phyloP scores from a whole-genome alignment of 2,329 filamentous ascomycete species.

The Ophiosphaerella korrae region DNA sequence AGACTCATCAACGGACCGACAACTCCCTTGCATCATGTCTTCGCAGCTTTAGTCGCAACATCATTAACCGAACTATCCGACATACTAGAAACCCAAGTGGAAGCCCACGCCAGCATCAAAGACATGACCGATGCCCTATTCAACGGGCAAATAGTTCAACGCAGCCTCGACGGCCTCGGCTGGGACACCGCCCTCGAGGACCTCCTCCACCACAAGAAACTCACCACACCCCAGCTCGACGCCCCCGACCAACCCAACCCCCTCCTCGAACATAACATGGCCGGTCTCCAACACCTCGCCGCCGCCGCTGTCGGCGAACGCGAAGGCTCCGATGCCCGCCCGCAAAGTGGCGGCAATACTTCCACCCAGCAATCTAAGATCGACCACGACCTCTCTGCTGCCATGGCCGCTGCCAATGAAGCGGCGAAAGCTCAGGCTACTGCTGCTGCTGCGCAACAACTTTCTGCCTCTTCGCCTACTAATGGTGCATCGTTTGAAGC shows the following conservation, averaged over 20 bases:
- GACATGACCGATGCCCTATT: constrained; percentile 42
- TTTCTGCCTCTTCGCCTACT: constrained; percentile 25
- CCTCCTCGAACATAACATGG: constrained; percentile 43
- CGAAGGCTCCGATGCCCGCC: constrained; percentile 33
- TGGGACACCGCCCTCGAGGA: constrained; percentile 46
- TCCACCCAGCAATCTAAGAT: constrained; percentile 21
- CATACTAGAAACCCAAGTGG: constrained; percentile 41
- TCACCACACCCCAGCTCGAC: constrained; percentile 23
- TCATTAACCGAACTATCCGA: constrained; percentile 43
- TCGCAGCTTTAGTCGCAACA: constrained; percentile 43
- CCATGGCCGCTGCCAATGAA: constrained; percentile 44
- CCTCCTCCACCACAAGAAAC: constrained; percentile 37
- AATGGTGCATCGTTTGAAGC: constrained; percentile 19
- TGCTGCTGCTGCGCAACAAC: constrained; percentile 41
- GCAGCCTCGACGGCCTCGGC: constrained; percentile 34
- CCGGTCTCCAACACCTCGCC: constrained; percentile 45
- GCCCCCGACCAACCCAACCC: constrained; percentile 31
- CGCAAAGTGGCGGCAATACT: constrained; percentile 34
- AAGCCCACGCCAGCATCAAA: constrained; percentile 43
- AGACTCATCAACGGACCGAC: constrained; percentile 32
- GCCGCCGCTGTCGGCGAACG: constrained; percentile 47
- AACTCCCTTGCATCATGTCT: constrained; percentile 45
- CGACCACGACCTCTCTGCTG: constrained; percentile 44
- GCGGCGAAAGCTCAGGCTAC: constrained; percentile 44
- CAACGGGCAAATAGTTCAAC: constrained; percentile 40